Base-by-base conservation (phyloP, 1,284 basidiomycete genomes). In the Austroboletus olivaceoglutinosus region DNA sequence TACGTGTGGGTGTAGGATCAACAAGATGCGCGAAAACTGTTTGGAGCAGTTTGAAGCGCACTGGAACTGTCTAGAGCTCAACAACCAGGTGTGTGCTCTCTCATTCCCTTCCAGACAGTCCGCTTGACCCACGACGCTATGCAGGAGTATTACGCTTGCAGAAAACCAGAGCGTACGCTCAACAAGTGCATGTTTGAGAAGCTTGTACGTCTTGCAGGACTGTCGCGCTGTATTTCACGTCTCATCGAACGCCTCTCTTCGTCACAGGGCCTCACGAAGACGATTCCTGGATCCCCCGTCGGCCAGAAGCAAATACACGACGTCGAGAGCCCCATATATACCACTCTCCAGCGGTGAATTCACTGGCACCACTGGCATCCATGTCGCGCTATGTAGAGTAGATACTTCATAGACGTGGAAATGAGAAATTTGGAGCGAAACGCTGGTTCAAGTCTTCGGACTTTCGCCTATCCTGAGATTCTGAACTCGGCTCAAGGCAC, bases 171-270 rank as follows among this genome's bases (percentile, higher is more conserved):
- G 72, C 86, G 88, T 58, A 73, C 84, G 50, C 80, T 99, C 50
- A 99, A 99, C 79, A 77, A 86, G 58, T 99, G 97, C 75, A 92
- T 98, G 76, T 96, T 98, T 65, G 89, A 96, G 73, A 98, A 98
- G 72, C 81, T 99, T 58, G 92, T 93, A 57, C 60, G 86, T 76
- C 39, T 34, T 50, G 43, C 43, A 21, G 5, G 22, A 18, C 10
- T 2, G 45, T 22, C 33, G 29, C 5, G 21, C 13, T 45, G 19
- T n/a, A 22, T 52, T 15, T 36, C 30, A 22, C 45, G n/a, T 41
- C 30, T 45, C 5, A 22, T 31, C 43, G 7, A 45, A 25, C 22
- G 13, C 16, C n/a, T 50, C 21, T 22, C 11, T 53, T 46, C 31
- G 42, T 44, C 15, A 45, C 58, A 97, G 94, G 93, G 93, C 63